Evolutionary conservation across 228 moss, liverwort and hornwort genomes (phyloP).

Genomic region (Sphagnum magellanicum): DNA sequence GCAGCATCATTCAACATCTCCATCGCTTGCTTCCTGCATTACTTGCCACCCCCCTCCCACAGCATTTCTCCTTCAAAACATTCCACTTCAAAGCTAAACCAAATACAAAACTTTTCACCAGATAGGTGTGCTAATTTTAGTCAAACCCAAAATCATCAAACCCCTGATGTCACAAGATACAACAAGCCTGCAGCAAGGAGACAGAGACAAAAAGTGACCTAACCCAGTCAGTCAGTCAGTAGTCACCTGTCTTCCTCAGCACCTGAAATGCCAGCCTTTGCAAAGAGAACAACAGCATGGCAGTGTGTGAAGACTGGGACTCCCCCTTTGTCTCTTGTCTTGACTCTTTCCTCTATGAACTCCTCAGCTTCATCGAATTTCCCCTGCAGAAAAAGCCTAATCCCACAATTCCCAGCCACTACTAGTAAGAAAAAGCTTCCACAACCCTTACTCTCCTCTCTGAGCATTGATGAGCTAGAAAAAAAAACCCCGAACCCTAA

Average conservation of each 20-base stretch:
- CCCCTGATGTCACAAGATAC: too few relatives aligned
- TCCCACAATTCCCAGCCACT: not conserved
- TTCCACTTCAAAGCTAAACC: not conserved
- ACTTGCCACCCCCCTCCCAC: not conserved
- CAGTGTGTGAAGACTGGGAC: constrained; percentile 95
- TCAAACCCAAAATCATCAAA: too few relatives aligned
- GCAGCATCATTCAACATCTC: constrained; percentile 73
- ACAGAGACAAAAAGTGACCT: not conserved
- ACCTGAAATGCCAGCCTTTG: constrained; percentile 88
- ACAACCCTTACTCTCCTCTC: not conserved
- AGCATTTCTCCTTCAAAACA: not conserved
- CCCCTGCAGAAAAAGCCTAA: constrained; percentile 82
- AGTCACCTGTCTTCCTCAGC: constrained; percentile 72
- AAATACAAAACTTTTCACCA: not conserved
- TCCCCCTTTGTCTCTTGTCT: constrained; percentile 43
- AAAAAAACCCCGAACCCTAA: not conserved
- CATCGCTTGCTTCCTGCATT: constrained; percentile 72
- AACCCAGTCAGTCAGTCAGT: not conserved
- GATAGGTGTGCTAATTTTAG: too few relatives aligned
- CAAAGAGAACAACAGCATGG: constrained; percentile 92
- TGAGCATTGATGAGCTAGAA: not conserved
- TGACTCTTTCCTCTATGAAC: constrained; percentile 61
- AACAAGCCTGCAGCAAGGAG: not conserved
- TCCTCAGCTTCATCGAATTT: constrained; percentile 90
- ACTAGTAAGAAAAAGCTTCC: constrained; percentile 3